phyloP scores from a whole-genome alignment of 228 moss, liverwort and hornwort genomes.

The Sphagnum magellanicum region DNA sequence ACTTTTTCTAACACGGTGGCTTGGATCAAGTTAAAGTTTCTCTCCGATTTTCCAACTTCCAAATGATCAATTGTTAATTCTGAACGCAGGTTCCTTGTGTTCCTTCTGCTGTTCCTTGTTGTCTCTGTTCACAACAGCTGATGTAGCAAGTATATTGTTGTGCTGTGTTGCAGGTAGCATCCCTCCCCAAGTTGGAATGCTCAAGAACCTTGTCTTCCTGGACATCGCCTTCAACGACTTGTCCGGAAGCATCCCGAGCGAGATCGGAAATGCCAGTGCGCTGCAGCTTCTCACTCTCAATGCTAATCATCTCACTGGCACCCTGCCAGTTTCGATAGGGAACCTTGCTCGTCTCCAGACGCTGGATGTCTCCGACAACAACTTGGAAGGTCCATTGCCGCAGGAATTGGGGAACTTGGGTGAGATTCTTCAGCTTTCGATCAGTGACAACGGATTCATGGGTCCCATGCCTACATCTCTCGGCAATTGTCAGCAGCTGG shows the following conservation, averaged over 20 bases:
- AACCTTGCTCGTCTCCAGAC: constrained; percentile 23
- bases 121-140: no score
- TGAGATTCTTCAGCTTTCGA: constrained; percentile 28
- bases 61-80: no score
- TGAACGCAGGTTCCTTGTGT: no score
- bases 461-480: constrained; percentile 24
- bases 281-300: constrained; percentile 31
- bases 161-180: constrained; percentile 15
- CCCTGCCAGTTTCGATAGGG: constrained; percentile 36
- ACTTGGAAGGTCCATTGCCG: constrained; percentile 27
- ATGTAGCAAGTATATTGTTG: no score
- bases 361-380: constrained; percentile 34
- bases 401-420: constrained; percentile 23
- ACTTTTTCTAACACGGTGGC: no score
- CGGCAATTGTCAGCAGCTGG: constrained; percentile 28
- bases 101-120: no score
- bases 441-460: constrained; percentile 29
- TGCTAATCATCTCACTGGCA: constrained; percentile 30
- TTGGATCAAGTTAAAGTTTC: no score
- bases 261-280: constrained; percentile 28
- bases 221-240: constrained; percentile 35
- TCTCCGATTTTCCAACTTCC: no score
- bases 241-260: constrained; percentile 27
- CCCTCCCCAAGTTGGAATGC: constrained; percentile 32
- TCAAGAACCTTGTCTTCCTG: constrained; percentile 35